Evolutionary conservation across 805 yeast genomes (phyloP).

Genomic region (Cyberlindnera mycetangii): DNA sequence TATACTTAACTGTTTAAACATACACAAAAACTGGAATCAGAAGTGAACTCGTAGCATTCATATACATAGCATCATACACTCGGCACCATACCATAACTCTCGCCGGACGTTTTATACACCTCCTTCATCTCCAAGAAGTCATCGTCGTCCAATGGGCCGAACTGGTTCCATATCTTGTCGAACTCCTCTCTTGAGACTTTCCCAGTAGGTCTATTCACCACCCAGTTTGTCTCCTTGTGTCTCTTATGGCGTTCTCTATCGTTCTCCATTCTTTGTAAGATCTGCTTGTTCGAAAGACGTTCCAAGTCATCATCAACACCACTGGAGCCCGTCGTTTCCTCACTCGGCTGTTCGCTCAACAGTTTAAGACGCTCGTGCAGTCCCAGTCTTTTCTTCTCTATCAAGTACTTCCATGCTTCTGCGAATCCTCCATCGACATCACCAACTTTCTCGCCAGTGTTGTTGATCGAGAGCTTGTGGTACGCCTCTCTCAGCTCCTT

Average conservation of each 20-base stretch:
- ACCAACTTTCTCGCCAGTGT: slow-evolving; percentile 3
- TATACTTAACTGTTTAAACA: too few species aligned
- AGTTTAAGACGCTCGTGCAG: slow-evolving; percentile 14
- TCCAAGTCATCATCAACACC: slow-evolving; percentile 58
- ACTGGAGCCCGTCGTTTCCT: neutral
- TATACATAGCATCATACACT: too few species aligned
- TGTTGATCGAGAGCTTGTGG: slow-evolving; percentile 2
- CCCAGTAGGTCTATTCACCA: slow-evolving; percentile 47
- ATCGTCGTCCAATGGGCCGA: slow-evolving; percentile 37
- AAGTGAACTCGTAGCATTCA: too few species aligned
- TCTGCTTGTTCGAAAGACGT: slow-evolving; percentile 43
- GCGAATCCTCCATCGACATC: slow-evolving; percentile 16
- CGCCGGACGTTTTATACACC: slow-evolving; percentile 49
- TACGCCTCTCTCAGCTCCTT: slow-evolving; percentile 1
- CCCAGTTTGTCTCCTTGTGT: slow-evolving; percentile 79
- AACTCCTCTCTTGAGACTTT: slow-evolving; percentile 45
- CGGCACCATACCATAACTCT: slow-evolving; percentile 41
- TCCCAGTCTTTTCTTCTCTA: slow-evolving; percentile 18
- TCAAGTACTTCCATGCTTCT: slow-evolving; percentile 24
- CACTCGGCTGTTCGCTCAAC: slow-evolving; percentile 4
- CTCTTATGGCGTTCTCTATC: slow-evolving; percentile 90
- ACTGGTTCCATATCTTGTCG: slow-evolving; percentile 41
- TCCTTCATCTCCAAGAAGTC: slow-evolving; percentile 53
- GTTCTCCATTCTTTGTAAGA: slow-evolving; percentile 80
- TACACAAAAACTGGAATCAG: too few species aligned